Conservation (phyloP, 2,329 filamentous ascomycete species). For the Aspergillus melleus region DNA sequence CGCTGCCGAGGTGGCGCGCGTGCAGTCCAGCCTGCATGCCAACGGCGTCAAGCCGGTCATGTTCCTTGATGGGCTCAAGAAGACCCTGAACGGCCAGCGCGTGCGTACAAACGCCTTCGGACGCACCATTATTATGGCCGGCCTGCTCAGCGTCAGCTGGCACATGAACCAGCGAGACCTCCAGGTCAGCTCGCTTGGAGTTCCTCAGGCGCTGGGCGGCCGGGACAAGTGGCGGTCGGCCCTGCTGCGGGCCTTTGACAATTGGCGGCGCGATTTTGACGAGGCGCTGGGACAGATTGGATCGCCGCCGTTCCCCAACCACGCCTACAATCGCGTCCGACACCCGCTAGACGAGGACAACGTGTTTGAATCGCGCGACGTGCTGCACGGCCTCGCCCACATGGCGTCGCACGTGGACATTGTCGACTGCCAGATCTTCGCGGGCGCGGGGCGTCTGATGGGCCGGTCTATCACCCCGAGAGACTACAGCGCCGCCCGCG, state of each 20-base stretch:
- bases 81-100: conserved; percentile 78
- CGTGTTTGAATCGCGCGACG: conserved; percentile 83
- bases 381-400: conserved; percentile 89
- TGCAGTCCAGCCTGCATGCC: conserved; percentile 76
- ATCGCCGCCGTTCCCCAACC: conserved; percentile 20
- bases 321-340: conserved; percentile 20
- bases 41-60: conserved; percentile 81
- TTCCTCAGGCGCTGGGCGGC: conserved; percentile 75
- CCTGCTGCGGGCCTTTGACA: conserved; percentile 83
- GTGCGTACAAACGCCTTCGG: conserved; percentile 94
- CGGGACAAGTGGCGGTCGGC: conserved; percentile 88
- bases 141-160: conserved; percentile 89
- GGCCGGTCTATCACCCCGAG: conserved; percentile 80
- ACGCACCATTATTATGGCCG: conserved; percentile 89
- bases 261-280: conserved; percentile 92
- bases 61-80: conserved; percentile 88
- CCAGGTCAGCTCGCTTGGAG: conserved; percentile 83
- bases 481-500: conserved; percentile 76
- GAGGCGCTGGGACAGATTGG: conserved; percentile 64
- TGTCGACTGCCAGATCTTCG: conserved; percentile 96
- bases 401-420: conserved; percentile 98
- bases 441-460: conserved; percentile 78
- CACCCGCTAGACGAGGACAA: conserved; percentile 59
- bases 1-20: conserved; percentile 78
- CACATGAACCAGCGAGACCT: conserved; percentile 97